Evolutionary conservation across 1,284 basidiomycete species (phyloP), one percentile per base, ranked within the genome.

Genomic region (Neotropicomus parvogracilis): DNA sequence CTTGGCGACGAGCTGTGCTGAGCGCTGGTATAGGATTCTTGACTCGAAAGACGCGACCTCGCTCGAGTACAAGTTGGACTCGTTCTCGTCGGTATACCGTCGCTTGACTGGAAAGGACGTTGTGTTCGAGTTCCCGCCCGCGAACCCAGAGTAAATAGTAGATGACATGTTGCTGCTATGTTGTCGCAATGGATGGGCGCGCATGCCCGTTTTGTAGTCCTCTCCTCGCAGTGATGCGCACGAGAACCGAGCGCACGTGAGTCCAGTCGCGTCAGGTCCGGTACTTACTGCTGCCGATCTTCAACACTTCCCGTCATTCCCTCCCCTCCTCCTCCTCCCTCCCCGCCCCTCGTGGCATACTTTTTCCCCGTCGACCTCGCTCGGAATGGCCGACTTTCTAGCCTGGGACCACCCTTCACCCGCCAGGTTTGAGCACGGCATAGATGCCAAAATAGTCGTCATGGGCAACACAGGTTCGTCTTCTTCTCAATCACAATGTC

Each of bases 41-140:
- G 97, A 99, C 81, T 81, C 93, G 59, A 99, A 99, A 75, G 97
- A 99, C 71, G 84, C 93, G 55, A 99, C 95, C 70, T 91, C 92
- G 67, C 82, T 99, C 71, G 97, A 99, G 81, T 98, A 99, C 90
- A 99, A 99, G 85, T 80, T 95, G 57, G 93, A 95, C 75, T 93
- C 91, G 54, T 97, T 97, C 77, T 88, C 91, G 53, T 91, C 88
- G 47, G 90, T 95, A 58, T 97, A 97, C 81, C 88, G 90, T 70
- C 88, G 88, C 63, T 75, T 95, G 69, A 95, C 92, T 59, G 93
- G 93, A 67, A 95, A 95, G 79, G 91, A 94, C 60, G 92, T 95
- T 55, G 84, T 87, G 48, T 91, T 91, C 67, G 88, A 91, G 77
- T 91, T 91, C 78, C 88, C 88, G 36, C 80, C 82, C 53, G 79